Conservation (phyloP, 805 yeast species). For the Ogataea neopini region DNA sequence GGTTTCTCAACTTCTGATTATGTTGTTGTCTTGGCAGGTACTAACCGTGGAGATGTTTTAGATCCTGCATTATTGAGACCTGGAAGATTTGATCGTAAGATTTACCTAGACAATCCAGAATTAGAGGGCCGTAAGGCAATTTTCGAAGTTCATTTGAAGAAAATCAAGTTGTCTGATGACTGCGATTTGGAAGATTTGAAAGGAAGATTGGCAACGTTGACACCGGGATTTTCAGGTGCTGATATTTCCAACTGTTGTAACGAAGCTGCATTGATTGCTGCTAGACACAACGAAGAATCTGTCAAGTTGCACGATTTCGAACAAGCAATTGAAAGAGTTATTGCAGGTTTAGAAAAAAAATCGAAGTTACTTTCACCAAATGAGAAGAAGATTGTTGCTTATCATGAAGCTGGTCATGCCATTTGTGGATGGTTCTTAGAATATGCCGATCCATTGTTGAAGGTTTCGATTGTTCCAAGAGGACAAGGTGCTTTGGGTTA, state of each 20-base stretch:
- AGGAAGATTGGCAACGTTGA: constrained; percentile 85
- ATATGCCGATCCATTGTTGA: constrained; percentile 86
- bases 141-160: constrained; percentile 74
- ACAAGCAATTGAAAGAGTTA: constrained; percentile 89
- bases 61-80: constrained; percentile 92
- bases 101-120: constrained; percentile 83
- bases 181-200: constrained; percentile 59
- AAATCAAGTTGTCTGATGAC: constrained; percentile 50
- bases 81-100: constrained; percentile 91
- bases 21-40: constrained; percentile 92
- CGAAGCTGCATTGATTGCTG: constrained; percentile 93
- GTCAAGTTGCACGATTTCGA: constrained; percentile 79
- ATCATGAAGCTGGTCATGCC: constrained; percentile 97
- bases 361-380: constrained; percentile 75
- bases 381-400: constrained; percentile 84
- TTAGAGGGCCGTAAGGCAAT: constrained; percentile 87
- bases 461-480: constrained; percentile 92
- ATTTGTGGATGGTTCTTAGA: constrained; percentile 91
- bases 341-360: constrained; percentile 91
- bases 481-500: constrained; percentile 96
- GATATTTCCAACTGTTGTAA: constrained; percentile 94
- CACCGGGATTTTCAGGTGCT: constrained; percentile 96
- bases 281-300: constrained; percentile 63
- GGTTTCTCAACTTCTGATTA: constrained; percentile 88
- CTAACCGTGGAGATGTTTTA: constrained; percentile 87